Evolutionary conservation across 768 basidiomycete species (phyloP).

Genomic region (Suillus discolor): DNA sequence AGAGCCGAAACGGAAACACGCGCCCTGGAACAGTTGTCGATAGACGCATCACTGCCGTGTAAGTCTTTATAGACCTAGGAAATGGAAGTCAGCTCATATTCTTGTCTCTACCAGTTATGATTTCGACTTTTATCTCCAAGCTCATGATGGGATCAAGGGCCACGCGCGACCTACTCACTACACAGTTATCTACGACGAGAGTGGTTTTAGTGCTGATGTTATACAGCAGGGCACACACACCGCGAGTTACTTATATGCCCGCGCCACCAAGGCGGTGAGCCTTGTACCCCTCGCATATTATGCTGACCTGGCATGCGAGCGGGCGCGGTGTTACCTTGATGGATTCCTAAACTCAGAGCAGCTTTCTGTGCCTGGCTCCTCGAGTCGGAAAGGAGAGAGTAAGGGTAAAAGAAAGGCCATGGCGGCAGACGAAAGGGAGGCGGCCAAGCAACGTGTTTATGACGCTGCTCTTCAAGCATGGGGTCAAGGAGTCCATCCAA

Average conservation of each 20-base stretch:
- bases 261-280: slow-evolving; percentile 84
- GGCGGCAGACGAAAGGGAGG: not conserved
- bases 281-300: slow-evolving; percentile 81
- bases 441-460: slow-evolving; percentile 23
- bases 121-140: slow-evolving; percentile 71
- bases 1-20: slow-evolving; percentile 73
- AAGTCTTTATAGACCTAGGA: slow-evolving; percentile 27
- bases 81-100: not conserved
- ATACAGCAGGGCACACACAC: slow-evolving; percentile 75
- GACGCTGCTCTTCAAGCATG: slow-evolving; percentile 36
- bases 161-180: slow-evolving; percentile 76
- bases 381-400: not conserved
- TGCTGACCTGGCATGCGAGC: slow-evolving; percentile 81
- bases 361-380: not conserved
- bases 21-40: slow-evolving; percentile 81
- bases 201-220: slow-evolving; percentile 61
- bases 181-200: slow-evolving; percentile 80
- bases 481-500: slow-evolving; percentile 58
- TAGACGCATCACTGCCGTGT: slow-evolving; percentile 73
- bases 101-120: slow-evolving; percentile 45
- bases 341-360: not conserved
- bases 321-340: slow-evolving; percentile 62
- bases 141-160: slow-evolving; percentile 75
- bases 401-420: not conserved
- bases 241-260: slow-evolving; percentile 73